Evolutionary conservation across 2,329 filamentous ascomycete genomes (phyloP).

Genomic region (Cercospora sojina): DNA sequence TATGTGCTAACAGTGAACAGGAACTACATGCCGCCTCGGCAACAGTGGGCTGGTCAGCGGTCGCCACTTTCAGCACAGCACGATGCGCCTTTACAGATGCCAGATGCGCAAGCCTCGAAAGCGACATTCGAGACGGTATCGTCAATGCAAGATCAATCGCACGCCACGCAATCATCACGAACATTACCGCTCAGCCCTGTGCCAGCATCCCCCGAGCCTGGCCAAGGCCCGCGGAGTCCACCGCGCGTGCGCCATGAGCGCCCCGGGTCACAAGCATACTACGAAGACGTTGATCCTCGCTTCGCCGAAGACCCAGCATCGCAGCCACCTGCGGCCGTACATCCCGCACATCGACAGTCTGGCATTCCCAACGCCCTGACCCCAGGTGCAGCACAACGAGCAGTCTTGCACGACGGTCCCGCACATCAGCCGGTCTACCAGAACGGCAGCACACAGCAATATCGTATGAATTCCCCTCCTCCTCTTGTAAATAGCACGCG

Average conservation of each 20-base stretch:
- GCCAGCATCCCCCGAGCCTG: conserved; percentile 29
- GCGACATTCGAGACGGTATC: conserved; percentile 17
- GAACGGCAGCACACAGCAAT: conserved; percentile 7
- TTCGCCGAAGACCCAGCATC: conserved; percentile 60
- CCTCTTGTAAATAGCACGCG: conserved; percentile 15
- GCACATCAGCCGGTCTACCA: conserved; percentile 10
- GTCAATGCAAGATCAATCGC: conserved; percentile 20
- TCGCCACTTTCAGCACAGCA: conserved; percentile 17
- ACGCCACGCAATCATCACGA: conserved; percentile 23
- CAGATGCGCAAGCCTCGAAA: conserved; percentile 17
- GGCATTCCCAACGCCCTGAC: conserved; percentile 30
- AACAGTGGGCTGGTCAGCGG: conserved; percentile 39
- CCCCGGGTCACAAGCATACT: conserved; percentile 62
- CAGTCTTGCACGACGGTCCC: conserved; percentile 12
- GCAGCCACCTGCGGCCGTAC: neutral
- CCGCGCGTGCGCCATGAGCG: conserved; percentile 30
- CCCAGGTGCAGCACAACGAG: conserved; percentile 21
- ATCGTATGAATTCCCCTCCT: conserved; percentile 22
- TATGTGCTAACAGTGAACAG: conserved; percentile 30
- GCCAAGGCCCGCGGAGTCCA: conserved; percentile 12
- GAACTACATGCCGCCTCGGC: conserved; percentile 50
- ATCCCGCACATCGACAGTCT: conserved; percentile 16
- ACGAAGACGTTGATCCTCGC: conserved; percentile 88
- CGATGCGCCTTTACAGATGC: conserved; percentile 5
- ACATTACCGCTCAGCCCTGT: conserved; percentile 31